A percentile compares a stretch with the other conserved stretches of the same genome.
These are phyloP conservation scores for Naganishia albida DNA, from an alignment of 1,284 basidiomycete genomes.

Conservation along the genomic window DNA sequence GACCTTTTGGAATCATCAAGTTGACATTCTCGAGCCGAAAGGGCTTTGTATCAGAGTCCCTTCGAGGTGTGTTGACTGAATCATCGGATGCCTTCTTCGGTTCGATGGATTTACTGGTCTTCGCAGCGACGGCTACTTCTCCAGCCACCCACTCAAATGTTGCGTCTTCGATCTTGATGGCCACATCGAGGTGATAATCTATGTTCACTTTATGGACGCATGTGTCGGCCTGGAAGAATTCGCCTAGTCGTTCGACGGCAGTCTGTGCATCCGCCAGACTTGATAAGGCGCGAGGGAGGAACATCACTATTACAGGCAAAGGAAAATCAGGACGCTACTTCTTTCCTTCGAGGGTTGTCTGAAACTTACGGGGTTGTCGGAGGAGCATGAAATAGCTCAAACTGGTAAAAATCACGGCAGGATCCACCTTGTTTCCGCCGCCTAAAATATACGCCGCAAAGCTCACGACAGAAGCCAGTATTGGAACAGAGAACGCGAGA, in stretches of 20 bases:
- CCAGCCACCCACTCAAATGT: constrained; percentile 63
- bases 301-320: constrained; percentile 61
- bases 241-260: constrained; percentile 65
- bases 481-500: constrained; percentile 60
- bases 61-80: constrained; percentile 34
- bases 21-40: constrained; percentile 62
- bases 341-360: constrained; percentile 51
- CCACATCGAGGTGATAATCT: constrained; percentile 54
- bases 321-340: constrained; percentile 67
- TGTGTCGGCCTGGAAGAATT: constrained; percentile 67
- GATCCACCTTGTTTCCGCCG: constrained; percentile 65
- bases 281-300: constrained; percentile 66
- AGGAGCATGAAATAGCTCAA: constrained; percentile 72
- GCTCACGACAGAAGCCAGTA: constrained; percentile 69
- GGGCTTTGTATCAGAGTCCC: constrained; percentile 38
- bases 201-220: constrained; percentile 24
- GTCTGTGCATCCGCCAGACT: constrained; percentile 55
- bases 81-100: constrained; percentile 39
- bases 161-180: constrained; percentile 61
- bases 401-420: constrained; percentile 70
- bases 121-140: constrained; percentile 32
- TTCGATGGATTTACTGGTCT: constrained; percentile 29
- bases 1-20: constrained; percentile 63
- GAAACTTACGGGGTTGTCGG: constrained; percentile 44
- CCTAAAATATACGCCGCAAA: constrained; percentile 72